Conservation (phyloP, 352 stramenopile species). For the Globisporangium barbulae region DNA sequence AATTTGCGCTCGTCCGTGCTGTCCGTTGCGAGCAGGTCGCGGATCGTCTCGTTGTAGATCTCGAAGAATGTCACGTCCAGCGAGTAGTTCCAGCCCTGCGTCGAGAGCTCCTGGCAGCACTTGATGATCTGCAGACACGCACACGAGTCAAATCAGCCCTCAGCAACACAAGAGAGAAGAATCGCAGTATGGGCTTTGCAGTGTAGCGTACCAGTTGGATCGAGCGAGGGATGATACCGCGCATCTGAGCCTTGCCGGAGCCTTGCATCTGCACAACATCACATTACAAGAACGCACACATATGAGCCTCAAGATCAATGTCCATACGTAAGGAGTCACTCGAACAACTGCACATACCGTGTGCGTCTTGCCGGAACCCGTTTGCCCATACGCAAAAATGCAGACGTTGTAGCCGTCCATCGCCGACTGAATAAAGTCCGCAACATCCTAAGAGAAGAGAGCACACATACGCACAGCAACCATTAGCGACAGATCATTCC, state of each 20-base stretch:
- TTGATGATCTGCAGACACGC: conserved; percentile 60
- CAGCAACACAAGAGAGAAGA: background rate
- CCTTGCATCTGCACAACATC: conserved; percentile 90
- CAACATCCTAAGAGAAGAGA: conserved; percentile 51
- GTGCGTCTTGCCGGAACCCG: conserved; percentile 96
- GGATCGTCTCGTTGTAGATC: conserved; percentile 99
- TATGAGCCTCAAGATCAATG: background rate
- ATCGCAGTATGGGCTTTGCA: background rate
- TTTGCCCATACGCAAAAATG: conserved; percentile 99
- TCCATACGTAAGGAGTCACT: no score
- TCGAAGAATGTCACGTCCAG: conserved; percentile 98
- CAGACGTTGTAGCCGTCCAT: conserved; percentile 99
- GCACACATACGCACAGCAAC: background rate
- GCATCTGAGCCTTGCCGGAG: conserved; percentile 93
- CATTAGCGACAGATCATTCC: no score
- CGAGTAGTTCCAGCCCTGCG: conserved; percentile 94
- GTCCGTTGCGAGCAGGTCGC: conserved; percentile 92
- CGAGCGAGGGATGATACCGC: conserved; percentile 97
- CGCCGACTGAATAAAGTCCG: conserved; percentile 88
- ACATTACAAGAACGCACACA: background rate
- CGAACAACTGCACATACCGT: conserved; percentile 42
- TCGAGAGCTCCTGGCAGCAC: conserved; percentile 58
- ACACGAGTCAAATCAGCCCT: background rate
- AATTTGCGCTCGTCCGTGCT: conserved; percentile 54
- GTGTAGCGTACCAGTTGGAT: conserved; percentile 75